phyloP scores from a whole-genome alignment of 176 grass and related monocot species.

The Ensete ventricosum region DNA sequence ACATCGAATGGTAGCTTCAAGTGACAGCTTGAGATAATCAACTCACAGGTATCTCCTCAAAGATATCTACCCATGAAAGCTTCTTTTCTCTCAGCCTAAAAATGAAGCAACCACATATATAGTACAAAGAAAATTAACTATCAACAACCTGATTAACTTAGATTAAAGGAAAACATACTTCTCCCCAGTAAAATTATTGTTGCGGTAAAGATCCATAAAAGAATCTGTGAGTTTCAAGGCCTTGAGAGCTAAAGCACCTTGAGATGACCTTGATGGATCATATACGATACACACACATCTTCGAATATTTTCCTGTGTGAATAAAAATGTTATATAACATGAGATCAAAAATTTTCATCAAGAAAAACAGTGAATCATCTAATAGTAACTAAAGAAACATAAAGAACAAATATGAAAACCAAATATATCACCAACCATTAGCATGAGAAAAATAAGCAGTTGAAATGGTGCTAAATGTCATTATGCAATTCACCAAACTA shows the following conservation, averaged over 20 bases:
- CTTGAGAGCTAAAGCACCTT: constrained; percentile 95
- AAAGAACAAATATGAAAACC: no score
- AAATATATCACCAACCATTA: no score
- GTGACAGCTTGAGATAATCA: no score
- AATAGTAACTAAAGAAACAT: no score
- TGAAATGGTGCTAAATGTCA: no score
- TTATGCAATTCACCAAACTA: no score
- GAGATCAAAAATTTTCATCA: no score
- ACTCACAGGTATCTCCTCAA: constrained; percentile 91
- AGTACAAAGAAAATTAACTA: not conserved
- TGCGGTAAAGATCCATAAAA: constrained; percentile 96
- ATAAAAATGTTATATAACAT: no score
- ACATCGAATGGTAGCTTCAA: no score
- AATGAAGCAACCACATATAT: not conserved
- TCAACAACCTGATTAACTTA: not conserved
- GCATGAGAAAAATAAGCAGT: no score
- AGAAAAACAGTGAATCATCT: no score
- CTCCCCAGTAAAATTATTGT: constrained; percentile 82
- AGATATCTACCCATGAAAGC: constrained; percentile 91
- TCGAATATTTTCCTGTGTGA: constrained; percentile 21
- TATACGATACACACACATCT: constrained; percentile 97
- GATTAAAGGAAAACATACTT: constrained; percentile 47
- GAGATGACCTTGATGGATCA: constrained; percentile 88
- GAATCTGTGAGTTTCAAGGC: constrained; percentile 89
- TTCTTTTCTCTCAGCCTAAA: constrained; percentile 94